A percentile compares a stretch with the other conserved stretches of the same genome.
Conservation (phyloP, 2,329 filamentous ascomycete genomes). For the Sordariomycetes sp. region DNA sequence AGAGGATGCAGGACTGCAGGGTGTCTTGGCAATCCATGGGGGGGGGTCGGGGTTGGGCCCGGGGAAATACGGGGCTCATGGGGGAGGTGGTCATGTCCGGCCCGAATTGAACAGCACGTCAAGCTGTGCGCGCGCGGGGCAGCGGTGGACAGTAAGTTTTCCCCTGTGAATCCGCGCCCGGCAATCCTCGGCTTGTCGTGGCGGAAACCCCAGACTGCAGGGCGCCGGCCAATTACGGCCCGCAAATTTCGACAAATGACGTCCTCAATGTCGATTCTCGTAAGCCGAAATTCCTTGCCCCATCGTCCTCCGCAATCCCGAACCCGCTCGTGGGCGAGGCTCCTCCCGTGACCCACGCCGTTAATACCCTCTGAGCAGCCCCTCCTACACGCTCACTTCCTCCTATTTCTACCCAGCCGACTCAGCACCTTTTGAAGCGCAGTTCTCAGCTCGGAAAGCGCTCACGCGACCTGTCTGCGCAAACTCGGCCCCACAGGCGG, state of each 20-base stretch:
- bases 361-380: background rate
- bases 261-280: background rate
- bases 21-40: background rate
- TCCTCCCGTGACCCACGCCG: background rate
- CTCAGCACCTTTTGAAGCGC: background rate
- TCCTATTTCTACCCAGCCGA: background rate
- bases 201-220: background rate
- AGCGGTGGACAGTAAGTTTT: background rate
- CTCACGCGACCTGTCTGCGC: background rate
- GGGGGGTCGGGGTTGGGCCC: background rate
- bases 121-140: background rate
- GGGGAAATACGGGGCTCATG: background rate
- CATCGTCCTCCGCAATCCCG: background rate
- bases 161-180: background rate
- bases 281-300: slow-evolving; percentile 4
- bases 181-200: slow-evolving; percentile 3
- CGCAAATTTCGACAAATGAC: background rate
- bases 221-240: background rate
- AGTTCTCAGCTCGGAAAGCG: background rate
- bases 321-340: background rate
- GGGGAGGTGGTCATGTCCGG: background rate
- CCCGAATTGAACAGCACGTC: background rate
- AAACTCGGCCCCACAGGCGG: background rate
- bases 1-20: slow-evolving; percentile 19
- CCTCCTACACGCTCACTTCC: background rate